Base-by-base conservation (phyloP, 768 basidiomycete genomes). In the Favolaschia claudopus region DNA sequence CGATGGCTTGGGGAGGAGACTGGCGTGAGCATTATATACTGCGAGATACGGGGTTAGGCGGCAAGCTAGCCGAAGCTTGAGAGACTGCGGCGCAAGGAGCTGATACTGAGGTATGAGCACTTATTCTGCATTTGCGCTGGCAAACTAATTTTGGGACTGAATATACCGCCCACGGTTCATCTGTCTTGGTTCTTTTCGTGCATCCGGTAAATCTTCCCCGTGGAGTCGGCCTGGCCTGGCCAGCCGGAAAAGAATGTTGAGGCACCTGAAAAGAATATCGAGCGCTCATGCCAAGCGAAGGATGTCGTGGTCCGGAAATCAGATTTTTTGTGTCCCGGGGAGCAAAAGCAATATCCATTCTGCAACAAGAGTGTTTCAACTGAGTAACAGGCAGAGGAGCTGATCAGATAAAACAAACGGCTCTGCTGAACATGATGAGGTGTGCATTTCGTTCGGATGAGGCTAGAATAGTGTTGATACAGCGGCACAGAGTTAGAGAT, bases 401-500 rank as follows among this genome's bases (percentile, higher is more conserved):
- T n/a, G n/a, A n/a, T n/a, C n/a, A n/a, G n/a, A n/a, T n/a, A n/a
- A n/a, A n/a, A n/a, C n/a, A n/a, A n/a, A n/a, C n/a, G n/a, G n/a
- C n/a, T n/a, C n/a, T n/a, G n/a, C n/a, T n/a, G n/a, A n/a, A n/a
- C n/a, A n/a, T n/a, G n/a, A n/a, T n/a, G n/a, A n/a, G 17, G 12
- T 39, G 38, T 3, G 38, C 38, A 39, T n/a, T n/a, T n/a, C n/a
- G 39, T 17, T 14, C 32, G 17, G 32, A 27, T 40, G 27, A 37
- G 17, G 5, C 25, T 29, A 42, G 27, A 22, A 46, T 27, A 4
- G 20, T 15, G 24, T 24, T 22, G 40, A 25, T 24, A 48, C 54
- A 45, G 55, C 43, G 58, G 49, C 31, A 28, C 33, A 60, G 46
- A 51, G 28, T 25, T 56, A 51, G 19, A 42, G 10, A 32, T 34